These are phyloP conservation scores for Pichia manshurica DNA, from an alignment of 805 yeast species.

Conservation along the genomic window DNA sequence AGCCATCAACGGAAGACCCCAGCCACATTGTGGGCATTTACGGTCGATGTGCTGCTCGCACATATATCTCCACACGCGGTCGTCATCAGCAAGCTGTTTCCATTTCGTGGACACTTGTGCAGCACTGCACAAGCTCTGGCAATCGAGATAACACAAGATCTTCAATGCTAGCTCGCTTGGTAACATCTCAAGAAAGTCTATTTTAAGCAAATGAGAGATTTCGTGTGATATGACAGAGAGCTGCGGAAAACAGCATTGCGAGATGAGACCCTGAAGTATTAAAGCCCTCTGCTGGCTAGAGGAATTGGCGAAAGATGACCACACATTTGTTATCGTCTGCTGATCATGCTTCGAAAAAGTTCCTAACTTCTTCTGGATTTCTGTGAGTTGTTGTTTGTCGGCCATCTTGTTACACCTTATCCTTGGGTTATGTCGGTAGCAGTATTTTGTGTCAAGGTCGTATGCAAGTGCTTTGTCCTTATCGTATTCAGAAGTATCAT, in stretches of 20 bases:
- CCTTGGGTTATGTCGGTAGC: conserved; percentile 93
- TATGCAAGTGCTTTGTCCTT: conserved; percentile 8
- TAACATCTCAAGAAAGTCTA: conserved; percentile 79
- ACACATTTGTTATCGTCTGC: conserved; percentile 71
- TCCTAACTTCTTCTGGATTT: conserved; percentile 54
- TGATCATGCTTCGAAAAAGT: conserved; percentile 64
- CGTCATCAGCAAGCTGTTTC: conserved; percentile 91
- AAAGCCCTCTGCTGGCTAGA: conserved; percentile 64
- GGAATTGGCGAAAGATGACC: conserved; percentile 78
- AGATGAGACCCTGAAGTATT: conserved; percentile 74
- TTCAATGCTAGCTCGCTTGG: conserved; percentile 84
- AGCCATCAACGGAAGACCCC: conserved; percentile 96
- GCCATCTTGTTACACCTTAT: conserved; percentile 64
- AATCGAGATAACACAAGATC: conserved; percentile 82
- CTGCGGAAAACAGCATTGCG: conserved; percentile 94
- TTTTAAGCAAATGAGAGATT: conserved; percentile 70
- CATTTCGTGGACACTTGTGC: conserved; percentile 87
- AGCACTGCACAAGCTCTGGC: conserved; percentile 88
- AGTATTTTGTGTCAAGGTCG: conserved; percentile 61
- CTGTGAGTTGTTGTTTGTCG: conserved; percentile 58
- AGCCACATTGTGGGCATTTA: conserved; percentile 96
- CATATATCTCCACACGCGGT: conserved; percentile 96
- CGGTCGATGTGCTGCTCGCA: conserved; percentile 97
- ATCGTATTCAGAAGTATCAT: too few species aligned
- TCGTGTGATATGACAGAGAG: conserved; percentile 79